phyloP scores from a whole-genome alignment of 805 yeast species.

The Candida awuae region DNA sequence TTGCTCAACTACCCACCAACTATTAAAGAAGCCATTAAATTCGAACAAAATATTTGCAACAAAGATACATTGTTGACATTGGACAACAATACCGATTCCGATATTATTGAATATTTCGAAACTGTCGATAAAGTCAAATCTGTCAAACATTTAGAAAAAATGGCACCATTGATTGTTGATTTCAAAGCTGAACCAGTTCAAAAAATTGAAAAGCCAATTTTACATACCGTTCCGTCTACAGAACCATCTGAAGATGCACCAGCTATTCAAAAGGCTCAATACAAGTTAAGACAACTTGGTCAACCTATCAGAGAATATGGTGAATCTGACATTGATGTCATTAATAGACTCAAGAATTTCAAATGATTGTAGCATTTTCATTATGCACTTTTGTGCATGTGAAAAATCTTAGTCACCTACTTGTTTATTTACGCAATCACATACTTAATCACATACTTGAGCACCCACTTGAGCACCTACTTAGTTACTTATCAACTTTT shows the following conservation, averaged over 20 bases:
- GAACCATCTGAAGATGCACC: background rate
- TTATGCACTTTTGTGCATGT: too few relatives aligned
- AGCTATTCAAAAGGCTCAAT: conserved; percentile 14
- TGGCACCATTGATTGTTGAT: conserved; percentile 7
- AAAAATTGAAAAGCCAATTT: background rate
- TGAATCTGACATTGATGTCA: conserved; percentile 19
- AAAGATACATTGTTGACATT: conserved; percentile 33
- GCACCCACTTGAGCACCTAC: too few relatives aligned
- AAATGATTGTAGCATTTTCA: conserved; percentile 1
- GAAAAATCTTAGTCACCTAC: too few relatives aligned
- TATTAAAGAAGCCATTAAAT: conserved; percentile 60
- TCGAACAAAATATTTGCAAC: conserved; percentile 61
- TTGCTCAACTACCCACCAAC: conserved; percentile 53
- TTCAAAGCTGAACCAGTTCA: too few relatives aligned
- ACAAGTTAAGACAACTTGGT: conserved; percentile 14
- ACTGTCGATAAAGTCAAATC: conserved; percentile 49
- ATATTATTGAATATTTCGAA: conserved; percentile 54
- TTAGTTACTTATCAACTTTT: too few relatives aligned
- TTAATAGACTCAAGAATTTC: conserved; percentile 13
- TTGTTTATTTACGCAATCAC: too few relatives aligned
- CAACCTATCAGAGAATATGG: conserved; percentile 20
- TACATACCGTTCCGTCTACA: background rate
- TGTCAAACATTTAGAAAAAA: conserved; percentile 16
- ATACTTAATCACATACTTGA: too few relatives aligned
- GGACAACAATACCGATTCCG: conserved; percentile 32